Percentiles rank a stretch among this genome's conserved stretches.
These are phyloP conservation scores for Cyanidiococcus yangmingshanensis DNA, from an alignment of 23 red algal species.

Conservation along the genomic window DNA sequence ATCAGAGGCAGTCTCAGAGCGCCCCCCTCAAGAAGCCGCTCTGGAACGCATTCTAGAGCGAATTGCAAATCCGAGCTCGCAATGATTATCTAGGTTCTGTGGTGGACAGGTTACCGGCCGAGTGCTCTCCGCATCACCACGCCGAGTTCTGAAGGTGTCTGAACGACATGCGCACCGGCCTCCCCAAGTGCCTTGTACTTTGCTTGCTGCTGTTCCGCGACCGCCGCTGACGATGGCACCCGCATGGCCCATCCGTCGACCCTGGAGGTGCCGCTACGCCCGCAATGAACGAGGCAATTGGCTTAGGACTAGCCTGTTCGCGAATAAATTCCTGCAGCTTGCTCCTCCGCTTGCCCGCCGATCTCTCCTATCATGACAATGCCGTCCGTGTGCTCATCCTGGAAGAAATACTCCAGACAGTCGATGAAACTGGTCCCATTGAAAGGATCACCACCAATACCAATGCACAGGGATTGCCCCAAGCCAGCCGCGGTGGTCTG, in stretches of 20 bases:
- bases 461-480: slow-evolving; percentile 77
- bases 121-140: slow-evolving; percentile 30
- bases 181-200: slow-evolving; percentile 69
- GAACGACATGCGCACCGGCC: slow-evolving; percentile 71
- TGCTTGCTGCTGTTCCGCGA: slow-evolving; percentile 77
- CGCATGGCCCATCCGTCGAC: slow-evolving; percentile 94
- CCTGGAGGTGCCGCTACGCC: slow-evolving; percentile 86
- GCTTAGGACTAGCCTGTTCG: slow-evolving; percentile 60
- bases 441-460: slow-evolving; percentile 98
- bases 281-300: slow-evolving; percentile 87
- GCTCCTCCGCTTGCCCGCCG: slow-evolving; percentile 87
- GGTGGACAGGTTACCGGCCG: neutral
- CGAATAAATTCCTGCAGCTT: slow-evolving; percentile 70
- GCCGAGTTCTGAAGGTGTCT: slow-evolving; percentile 61
- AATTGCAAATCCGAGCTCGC: neutral
- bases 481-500: slow-evolving; percentile 77
- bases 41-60: neutral
- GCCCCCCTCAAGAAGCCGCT: neutral
- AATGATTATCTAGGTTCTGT: too few species aligned
- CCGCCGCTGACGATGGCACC: slow-evolving; percentile 94
- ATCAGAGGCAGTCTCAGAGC: too few species aligned
- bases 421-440: slow-evolving; percentile 99
- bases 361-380: slow-evolving; percentile 99
- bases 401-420: slow-evolving; percentile 80
- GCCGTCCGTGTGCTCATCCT: slow-evolving; percentile 79